These are phyloP conservation scores for Thielaviopsis punctulata DNA, from an alignment of 2,329 filamentous ascomycete genomes.

Conservation along the genomic window DNA sequence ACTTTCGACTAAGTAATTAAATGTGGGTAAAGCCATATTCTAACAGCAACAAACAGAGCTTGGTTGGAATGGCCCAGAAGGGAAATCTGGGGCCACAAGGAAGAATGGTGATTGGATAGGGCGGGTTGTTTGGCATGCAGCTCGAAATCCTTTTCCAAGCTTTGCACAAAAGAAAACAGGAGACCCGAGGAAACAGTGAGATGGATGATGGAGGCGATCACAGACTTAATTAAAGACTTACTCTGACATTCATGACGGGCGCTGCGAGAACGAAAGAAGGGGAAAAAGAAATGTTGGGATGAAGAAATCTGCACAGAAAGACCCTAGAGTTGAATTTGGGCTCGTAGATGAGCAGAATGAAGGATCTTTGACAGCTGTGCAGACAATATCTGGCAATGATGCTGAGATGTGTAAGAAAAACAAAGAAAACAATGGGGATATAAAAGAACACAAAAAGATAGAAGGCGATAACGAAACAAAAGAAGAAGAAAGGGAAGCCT, in stretches of 20 bases:
- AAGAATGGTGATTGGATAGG: not conserved
- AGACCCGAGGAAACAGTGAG: not conserved
- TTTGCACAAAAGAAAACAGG: not conserved
- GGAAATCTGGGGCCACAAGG: not conserved
- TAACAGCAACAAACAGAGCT: not conserved
- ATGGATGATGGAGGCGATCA: not conserved
- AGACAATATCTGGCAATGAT: not conserved
- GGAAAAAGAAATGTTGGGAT: not conserved
- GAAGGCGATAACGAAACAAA: not conserved
- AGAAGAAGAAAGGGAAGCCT: not conserved
- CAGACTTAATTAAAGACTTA: not conserved
- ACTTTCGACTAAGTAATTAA: not conserved
- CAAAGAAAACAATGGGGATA: not conserved
- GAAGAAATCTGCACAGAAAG: not conserved
- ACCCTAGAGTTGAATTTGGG: not conserved
- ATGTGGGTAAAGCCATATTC: not conserved
- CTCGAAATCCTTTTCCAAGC: not conserved
- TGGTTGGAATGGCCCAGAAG: not conserved
- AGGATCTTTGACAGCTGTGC: not conserved
- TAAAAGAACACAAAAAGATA: not conserved
- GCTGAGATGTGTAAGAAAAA: not conserved
- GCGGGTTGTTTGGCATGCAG: not conserved
- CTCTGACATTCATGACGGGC: not conserved
- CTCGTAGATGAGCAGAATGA: not conserved
- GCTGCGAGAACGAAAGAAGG: not conserved